Conservation (phyloP, 2,329 filamentous ascomycete genomes). For the Verticillium dahliae region DNA sequence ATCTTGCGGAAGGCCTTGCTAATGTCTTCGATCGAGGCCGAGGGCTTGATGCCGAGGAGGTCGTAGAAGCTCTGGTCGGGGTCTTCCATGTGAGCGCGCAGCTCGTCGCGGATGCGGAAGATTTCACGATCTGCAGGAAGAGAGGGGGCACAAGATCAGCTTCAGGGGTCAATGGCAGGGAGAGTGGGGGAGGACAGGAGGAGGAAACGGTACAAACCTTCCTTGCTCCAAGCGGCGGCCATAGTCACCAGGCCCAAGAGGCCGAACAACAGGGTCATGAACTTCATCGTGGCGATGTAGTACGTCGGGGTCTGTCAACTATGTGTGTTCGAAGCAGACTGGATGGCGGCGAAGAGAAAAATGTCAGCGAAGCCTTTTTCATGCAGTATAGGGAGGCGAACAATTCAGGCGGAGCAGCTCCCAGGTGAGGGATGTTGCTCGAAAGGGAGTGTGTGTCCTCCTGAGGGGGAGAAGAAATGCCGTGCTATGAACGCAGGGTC, state of each 20-base stretch:
- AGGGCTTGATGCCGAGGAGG: constrained; percentile 70
- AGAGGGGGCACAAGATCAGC: constrained; percentile 2
- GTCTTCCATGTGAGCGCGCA: constrained; percentile 64
- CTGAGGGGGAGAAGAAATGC: not conserved
- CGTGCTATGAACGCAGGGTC: not conserved
- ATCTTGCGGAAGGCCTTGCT: constrained; percentile 91
- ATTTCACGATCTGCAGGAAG: constrained; percentile 78
- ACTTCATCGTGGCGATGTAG: constrained; percentile 58
- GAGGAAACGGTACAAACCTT: constrained; percentile 49
- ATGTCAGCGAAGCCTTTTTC: not conserved
- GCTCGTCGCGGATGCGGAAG: constrained; percentile 88
- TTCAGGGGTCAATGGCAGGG: not conserved
- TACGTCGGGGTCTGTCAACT: not conserved
- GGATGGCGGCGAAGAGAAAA: not conserved
- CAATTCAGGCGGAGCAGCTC: not conserved
- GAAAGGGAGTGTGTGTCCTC: not conserved
- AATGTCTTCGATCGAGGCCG: constrained; percentile 78
- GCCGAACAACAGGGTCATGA: constrained; percentile 59
- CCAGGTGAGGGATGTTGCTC: not conserved
- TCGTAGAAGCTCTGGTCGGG: constrained; percentile 85
- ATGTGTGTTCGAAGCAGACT: not conserved
- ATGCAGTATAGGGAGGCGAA: not conserved
- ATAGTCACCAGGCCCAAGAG: constrained; percentile 62
- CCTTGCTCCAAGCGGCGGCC: constrained; percentile 76
- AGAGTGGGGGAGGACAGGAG: not conserved